phyloP scores from a whole-genome alignment of 2,329 filamentous ascomycete species.

The Lachnellula hyalina region DNA sequence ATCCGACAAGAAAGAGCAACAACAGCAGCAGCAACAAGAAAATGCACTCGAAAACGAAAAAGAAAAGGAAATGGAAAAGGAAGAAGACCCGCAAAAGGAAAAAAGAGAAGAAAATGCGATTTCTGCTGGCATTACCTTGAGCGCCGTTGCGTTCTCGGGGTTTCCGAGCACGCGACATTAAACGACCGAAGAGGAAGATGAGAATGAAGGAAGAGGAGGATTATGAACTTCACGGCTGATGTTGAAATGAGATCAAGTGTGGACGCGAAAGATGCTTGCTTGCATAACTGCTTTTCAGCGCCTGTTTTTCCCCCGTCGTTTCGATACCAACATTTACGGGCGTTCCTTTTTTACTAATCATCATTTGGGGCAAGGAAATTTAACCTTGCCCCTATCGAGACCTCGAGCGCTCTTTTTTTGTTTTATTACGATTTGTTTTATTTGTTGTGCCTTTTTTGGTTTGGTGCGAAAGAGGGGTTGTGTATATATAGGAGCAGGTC shows the following conservation, averaged over 20 bases:
- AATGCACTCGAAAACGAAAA: background rate
- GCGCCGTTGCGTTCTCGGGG: slow-evolving; percentile 15
- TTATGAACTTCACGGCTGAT: background rate
- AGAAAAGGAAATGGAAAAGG: background rate
- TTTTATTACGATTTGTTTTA: too few species aligned
- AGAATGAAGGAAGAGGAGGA: background rate
- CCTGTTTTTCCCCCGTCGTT: background rate
- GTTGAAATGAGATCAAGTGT: background rate
- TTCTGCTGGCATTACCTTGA: slow-evolving; percentile 6
- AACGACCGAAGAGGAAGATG: background rate
- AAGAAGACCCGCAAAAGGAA: background rate
- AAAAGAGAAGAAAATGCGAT: slow-evolving; percentile 6
- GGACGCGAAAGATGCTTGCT: background rate
- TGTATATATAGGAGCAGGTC: too few species aligned
- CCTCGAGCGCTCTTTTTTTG: too few species aligned
- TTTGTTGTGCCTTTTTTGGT: too few species aligned
- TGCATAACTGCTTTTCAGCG: background rate
- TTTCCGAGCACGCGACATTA: slow-evolving; percentile 1
- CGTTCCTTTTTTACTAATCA: background rate
- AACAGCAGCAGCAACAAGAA: background rate
- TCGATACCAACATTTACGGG: background rate
- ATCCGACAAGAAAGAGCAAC: background rate
- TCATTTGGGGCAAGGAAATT: too few species aligned
- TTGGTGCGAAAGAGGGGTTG: too few species aligned
- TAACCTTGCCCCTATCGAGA: too few species aligned